These are phyloP conservation scores for Trifolium subterraneum DNA, from an alignment of 306 rosid species.

Conservation along the genomic window DNA sequence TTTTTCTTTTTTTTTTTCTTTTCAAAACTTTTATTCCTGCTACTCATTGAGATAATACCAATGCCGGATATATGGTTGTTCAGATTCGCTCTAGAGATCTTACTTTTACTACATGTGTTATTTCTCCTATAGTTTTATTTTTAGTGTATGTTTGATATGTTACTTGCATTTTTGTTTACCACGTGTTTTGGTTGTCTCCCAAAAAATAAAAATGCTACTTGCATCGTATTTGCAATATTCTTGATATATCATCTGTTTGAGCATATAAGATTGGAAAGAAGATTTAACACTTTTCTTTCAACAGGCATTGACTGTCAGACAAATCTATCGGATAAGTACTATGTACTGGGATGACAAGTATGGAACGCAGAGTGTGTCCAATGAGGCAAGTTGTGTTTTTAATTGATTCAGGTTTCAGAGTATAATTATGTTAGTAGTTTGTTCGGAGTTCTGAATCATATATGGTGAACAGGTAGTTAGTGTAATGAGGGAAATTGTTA, in stretches of 20 bases:
- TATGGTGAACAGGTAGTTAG: constrained; percentile 79
- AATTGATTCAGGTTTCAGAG: constrained; percentile 32
- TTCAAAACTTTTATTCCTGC: constrained; percentile 9
- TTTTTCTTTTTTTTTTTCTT: background rate
- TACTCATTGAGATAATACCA: background rate
- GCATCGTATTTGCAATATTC: constrained; percentile 15
- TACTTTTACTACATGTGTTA: constrained; percentile 2
- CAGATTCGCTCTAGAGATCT: constrained; percentile 14
- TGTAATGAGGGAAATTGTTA: constrained; percentile 92
- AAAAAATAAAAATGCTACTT: background rate
- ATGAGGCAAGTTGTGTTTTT: constrained; percentile 76
- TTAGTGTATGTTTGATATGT: background rate
- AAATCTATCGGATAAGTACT: constrained; percentile 96
- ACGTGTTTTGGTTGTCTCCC: background rate
- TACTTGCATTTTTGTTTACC: background rate
- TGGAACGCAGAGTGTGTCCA: constrained; percentile 97
- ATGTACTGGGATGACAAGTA: constrained; percentile 99
- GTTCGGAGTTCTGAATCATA: constrained; percentile 37
- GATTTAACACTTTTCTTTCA: constrained; percentile 32
- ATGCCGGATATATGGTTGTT: background rate
- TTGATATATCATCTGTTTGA: constrained; percentile 20
- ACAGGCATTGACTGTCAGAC: constrained; percentile 94
- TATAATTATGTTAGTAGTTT: constrained; percentile 13
- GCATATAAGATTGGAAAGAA: constrained; percentile 25
- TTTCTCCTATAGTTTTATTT: background rate